Evolutionary conservation across 805 yeast genomes (phyloP).

Genomic region (Starmerella stigmatis): DNA sequence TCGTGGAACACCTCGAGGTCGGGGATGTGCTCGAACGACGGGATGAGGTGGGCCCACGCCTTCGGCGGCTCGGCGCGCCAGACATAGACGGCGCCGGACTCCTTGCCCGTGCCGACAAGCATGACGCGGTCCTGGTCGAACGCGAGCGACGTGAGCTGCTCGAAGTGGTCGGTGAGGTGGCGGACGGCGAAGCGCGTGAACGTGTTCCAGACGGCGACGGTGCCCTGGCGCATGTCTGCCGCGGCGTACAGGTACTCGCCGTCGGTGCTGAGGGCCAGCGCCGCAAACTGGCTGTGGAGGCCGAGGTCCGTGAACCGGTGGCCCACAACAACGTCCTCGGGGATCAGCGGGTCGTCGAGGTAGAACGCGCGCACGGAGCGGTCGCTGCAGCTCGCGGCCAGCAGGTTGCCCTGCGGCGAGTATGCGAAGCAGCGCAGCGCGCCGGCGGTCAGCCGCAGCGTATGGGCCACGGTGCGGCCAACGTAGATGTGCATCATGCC

Average conservation of each 20-base stretch:
- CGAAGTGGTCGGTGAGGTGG: slow-evolving; percentile 10
- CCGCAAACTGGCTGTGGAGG: slow-evolving; percentile 12
- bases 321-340: slow-evolving; percentile 5
- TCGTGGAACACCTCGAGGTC: slow-evolving; percentile 13
- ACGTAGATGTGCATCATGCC: slow-evolving; percentile 12
- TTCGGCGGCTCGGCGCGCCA: slow-evolving; percentile 17
- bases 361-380: slow-evolving; percentile 14
- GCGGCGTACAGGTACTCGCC: slow-evolving; percentile 20
- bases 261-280: slow-evolving; percentile 12
- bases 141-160: slow-evolving; percentile 9
- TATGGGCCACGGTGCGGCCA: background rate
- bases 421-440: slow-evolving; percentile 9
- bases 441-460: slow-evolving; percentile 8
- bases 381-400: slow-evolving; percentile 17
- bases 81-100: slow-evolving; percentile 15
- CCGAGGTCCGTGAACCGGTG: slow-evolving; percentile 14
- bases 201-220: slow-evolving; percentile 17
- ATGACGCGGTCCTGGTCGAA: slow-evolving; percentile 13
- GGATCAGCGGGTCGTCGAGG: slow-evolving; percentile 2
- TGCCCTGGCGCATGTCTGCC: slow-evolving; percentile 12
- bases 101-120: slow-evolving; percentile 12
- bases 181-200: slow-evolving; percentile 5
- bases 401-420: slow-evolving; percentile 1
- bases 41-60: slow-evolving; percentile 15
- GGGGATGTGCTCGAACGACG: slow-evolving; percentile 15